phyloP scores from a whole-genome alignment of 805 yeast genomes.

The Saccharomyces mikatae region DNA sequence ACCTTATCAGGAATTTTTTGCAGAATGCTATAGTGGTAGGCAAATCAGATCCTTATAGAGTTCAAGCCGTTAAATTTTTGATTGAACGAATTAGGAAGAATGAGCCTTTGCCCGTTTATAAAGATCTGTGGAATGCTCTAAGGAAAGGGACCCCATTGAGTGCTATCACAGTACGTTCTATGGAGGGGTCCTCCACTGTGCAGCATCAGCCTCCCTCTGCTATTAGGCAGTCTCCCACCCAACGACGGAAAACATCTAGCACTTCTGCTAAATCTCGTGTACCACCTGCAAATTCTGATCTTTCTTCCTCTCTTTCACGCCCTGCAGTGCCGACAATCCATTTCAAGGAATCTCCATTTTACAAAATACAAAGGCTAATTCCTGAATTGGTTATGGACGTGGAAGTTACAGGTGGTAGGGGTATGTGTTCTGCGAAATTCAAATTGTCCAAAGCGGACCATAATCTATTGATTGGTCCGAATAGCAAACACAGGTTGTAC shows the following conservation, averaged over 20 bases:
- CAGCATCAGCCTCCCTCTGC: not conserved
- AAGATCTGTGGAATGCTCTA: slow-evolving; percentile 20
- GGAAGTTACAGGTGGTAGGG: slow-evolving; percentile 36
- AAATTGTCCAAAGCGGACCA: slow-evolving; percentile 37
- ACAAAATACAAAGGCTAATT: slow-evolving; percentile 38
- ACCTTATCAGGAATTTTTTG: slow-evolving; percentile 43
- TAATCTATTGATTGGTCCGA: slow-evolving; percentile 27
- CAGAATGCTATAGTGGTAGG: slow-evolving; percentile 35
- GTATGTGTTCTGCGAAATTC: slow-evolving; percentile 38
- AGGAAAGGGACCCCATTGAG: slow-evolving; percentile 5
- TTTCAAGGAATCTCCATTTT: slow-evolving; percentile 53
- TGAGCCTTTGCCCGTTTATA: slow-evolving; percentile 35
- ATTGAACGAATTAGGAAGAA: slow-evolving; percentile 33
- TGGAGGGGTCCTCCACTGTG: not conserved
- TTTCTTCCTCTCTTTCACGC: not conserved
- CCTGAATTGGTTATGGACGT: slow-evolving; percentile 37
- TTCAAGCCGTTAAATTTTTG: slow-evolving; percentile 39
- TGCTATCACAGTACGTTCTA: not conserved
- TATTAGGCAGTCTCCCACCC: not conserved
- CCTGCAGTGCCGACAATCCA: slow-evolving; percentile 3
- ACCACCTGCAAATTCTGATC: not conserved
- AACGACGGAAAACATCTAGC: not conserved
- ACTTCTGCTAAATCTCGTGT: not conserved
- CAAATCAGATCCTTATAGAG: slow-evolving; percentile 36
- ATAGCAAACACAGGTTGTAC: slow-evolving; percentile 34